These are phyloP conservation scores for Picea glauca DNA, from an alignment of 75 land plant species.

Conservation along the genomic window DNA sequence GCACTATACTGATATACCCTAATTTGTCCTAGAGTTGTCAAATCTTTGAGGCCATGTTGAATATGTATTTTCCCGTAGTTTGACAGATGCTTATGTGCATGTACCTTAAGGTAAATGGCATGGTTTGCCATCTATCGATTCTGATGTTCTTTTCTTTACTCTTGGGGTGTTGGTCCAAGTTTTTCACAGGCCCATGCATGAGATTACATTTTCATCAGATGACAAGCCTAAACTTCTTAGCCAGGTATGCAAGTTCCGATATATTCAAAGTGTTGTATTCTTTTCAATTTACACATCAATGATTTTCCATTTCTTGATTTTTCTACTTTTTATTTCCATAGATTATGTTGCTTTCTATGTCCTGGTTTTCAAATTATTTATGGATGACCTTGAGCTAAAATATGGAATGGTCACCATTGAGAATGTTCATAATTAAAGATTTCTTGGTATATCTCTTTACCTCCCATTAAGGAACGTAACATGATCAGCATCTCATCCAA, in stretches of 20 bases:
- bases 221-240: constrained; percentile 98
- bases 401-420: background rate
- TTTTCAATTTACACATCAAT: background rate
- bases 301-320: background rate
- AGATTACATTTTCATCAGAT: constrained; percentile 91
- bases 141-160: background rate
- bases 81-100: background rate
- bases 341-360: background rate
- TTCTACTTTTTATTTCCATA: background rate
- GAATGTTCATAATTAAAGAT: background rate
- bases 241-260: constrained; percentile 49
- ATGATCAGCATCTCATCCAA: background rate
- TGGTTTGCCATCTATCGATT: background rate
- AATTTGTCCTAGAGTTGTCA: background rate
- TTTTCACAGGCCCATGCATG: constrained; percentile 83
- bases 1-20: background rate
- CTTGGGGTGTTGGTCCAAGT: background rate
- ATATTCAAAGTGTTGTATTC: background rate
- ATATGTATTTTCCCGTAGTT: background rate
- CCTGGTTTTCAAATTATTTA: no score
- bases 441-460: background rate
- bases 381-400: background rate
- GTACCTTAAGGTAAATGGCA: background rate
- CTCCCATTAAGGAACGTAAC: background rate
- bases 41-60: background rate